These are phyloP conservation scores for Kalmanozyma brasiliensis DNA, from an alignment of 1,284 basidiomycete species.

Conservation along the genomic window DNA sequence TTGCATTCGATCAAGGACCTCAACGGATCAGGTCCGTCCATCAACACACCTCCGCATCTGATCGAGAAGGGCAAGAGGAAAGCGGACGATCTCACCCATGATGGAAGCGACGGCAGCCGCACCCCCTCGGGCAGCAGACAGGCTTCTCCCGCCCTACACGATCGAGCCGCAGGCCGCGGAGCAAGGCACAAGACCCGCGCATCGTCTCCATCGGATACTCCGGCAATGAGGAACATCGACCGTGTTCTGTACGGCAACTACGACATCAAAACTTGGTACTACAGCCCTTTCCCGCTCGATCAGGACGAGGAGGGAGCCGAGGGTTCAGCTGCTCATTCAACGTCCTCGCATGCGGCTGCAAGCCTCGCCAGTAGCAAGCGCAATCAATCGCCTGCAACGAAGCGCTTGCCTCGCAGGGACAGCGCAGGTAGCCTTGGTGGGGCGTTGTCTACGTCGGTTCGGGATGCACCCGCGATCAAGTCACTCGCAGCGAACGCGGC, in stretches of 20 bases:
- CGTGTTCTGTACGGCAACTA: conserved; percentile 65
- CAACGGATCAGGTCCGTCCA: conserved; percentile 1
- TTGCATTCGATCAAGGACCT: background rate
- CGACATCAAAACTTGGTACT: conserved; percentile 67
- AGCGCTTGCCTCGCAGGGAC: conserved; percentile 19
- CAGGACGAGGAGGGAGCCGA: conserved; percentile 40
- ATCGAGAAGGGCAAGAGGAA: conserved; percentile 37
- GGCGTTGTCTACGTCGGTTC: conserved; percentile 19
- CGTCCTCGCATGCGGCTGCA: conserved; percentile 3
- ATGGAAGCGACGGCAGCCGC: conserved; percentile 26
- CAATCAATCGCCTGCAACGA: conserved; percentile 20
- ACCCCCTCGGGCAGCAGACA: conserved; percentile 38
- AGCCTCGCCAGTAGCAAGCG: conserved; percentile 8
- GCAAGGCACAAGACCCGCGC: conserved; percentile 11
- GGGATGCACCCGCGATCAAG: conserved; percentile 29
- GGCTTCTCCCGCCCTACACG: conserved; percentile 23
- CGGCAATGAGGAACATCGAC: conserved; percentile 41
- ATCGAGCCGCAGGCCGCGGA: conserved; percentile 12
- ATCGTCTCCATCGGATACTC: conserved; percentile 14
- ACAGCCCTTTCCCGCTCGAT: conserved; percentile 65
- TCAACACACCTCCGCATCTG: conserved; percentile 2
- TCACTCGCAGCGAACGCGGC: conserved; percentile 10
- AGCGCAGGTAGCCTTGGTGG: conserved; percentile 20
- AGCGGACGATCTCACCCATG: conserved; percentile 20
- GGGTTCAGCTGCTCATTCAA: background rate